Percentiles rank a stretch among this genome's conserved stretches.
These are phyloP conservation scores for Daldinia caldariorum DNA, from an alignment of 495 filamentous ascomycete genomes.

Conservation along the genomic window DNA sequence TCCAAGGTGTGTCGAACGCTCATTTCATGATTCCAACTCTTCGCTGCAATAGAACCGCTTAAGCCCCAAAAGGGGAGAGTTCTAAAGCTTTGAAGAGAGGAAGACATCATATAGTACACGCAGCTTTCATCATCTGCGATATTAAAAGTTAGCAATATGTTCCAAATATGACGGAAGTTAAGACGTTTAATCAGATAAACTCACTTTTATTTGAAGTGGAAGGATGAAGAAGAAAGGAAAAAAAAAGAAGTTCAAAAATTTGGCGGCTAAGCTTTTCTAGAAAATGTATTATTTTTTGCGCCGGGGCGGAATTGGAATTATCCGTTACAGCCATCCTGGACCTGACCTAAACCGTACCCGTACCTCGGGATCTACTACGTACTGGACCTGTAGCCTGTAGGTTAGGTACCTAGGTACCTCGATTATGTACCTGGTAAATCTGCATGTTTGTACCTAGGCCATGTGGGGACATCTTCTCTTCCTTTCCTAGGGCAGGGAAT, in stretches of 20 bases:
- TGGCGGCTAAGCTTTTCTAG: background rate
- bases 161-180: constrained; percentile 9
- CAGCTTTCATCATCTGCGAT: constrained; percentile 97
- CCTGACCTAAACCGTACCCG: no score
- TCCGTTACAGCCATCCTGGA: no score
- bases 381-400: no score
- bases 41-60: constrained; percentile 82
- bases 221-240: constrained; percentile 81
- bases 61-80: constrained; percentile 86
- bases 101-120: constrained; percentile 88
- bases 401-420: no score
- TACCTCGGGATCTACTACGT: no score
- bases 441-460: background rate
- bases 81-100: constrained; percentile 70
- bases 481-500: background rate
- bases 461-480: background rate
- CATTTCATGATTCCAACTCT: constrained; percentile 84
- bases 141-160: constrained; percentile 55
- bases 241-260: constrained; percentile 51
- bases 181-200: constrained; percentile 48
- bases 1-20: constrained; percentile 96
- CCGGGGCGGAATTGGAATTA: constrained; percentile 35
- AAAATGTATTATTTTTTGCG: constrained; percentile 27
- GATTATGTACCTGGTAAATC: background rate
- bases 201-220: constrained; percentile 95